phyloP scores from a whole-genome alignment of 164 flowering plant genomes.

The Chimonanthus salicifolius region DNA sequence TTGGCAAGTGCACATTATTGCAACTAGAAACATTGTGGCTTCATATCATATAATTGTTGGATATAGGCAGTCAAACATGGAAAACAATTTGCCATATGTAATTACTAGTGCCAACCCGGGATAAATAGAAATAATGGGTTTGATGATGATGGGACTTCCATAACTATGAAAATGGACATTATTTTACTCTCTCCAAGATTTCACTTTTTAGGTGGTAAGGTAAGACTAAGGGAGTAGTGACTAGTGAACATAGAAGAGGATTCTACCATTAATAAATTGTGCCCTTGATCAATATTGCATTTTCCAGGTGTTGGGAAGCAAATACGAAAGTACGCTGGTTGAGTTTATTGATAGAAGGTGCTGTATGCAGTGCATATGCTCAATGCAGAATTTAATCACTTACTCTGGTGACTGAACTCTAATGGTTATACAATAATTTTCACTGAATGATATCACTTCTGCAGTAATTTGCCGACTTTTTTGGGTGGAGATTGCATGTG shows the following conservation, averaged over 20 bases:
- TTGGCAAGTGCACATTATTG: too few species aligned
- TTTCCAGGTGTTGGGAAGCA: slow-evolving; percentile 57
- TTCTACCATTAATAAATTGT: too few species aligned
- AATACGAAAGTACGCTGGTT: slow-evolving; percentile 34
- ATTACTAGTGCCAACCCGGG: not conserved
- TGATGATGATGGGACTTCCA: too few species aligned
- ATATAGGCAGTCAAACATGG: too few species aligned
- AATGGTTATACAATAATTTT: too few species aligned
- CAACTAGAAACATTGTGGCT: too few species aligned
- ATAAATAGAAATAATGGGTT: too few species aligned
- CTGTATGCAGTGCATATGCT: not conserved
- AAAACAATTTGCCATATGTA: too few species aligned
- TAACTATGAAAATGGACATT: not conserved
- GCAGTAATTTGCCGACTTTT: slow-evolving; percentile 67
- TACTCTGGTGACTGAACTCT: not conserved
- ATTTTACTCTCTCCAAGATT: not conserved
- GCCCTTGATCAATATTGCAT: not conserved
- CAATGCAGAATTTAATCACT: not conserved
- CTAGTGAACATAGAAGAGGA: too few species aligned
- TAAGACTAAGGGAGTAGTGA: too few species aligned
- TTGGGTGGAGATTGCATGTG: slow-evolving; percentile 76
- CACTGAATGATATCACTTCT: not conserved
- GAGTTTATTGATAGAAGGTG: slow-evolving; percentile 61
- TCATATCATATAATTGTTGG: too few species aligned
- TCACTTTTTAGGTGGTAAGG: not conserved